Evolutionary conservation across 768 basidiomycete genomes (phyloP), one percentile per base, ranked within the genome.

Genomic region (Cystofilobasidium capitatum): DNA sequence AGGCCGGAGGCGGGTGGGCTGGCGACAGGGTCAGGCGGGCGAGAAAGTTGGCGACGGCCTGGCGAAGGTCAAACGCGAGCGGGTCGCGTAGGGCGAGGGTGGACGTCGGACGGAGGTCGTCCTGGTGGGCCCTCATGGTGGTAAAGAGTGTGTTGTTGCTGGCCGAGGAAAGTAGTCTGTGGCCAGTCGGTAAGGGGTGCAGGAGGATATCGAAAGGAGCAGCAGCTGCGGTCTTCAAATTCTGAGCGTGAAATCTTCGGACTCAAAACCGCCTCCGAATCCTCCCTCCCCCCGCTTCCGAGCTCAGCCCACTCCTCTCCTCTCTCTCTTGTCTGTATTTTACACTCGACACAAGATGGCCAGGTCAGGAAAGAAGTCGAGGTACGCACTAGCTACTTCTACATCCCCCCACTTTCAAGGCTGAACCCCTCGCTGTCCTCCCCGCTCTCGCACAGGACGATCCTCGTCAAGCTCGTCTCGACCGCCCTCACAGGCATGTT

Each of bases 401-500:
- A n/a, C n/a, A n/a, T n/a, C n/a, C n/a, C n/a, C n/a, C n/a, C n/a
- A n/a, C n/a, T 24, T 9, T 13, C 20, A 1, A 10, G 16, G 29
- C 3, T 31, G 29, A 26, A 14, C 29, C 29, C 2, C 51, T 31
- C 29, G 33, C 51, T 24, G 51, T 17, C 51, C 31, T 33, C 51
- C n/a, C 29, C 10, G 5, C 51, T 2, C 29, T 16, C 20, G 13
- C 47, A 24, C 73, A 91, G 91, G 75, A 90, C 88, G 2, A 76
- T 93, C 64, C 86, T 94, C 64, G 85, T 93, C 62, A 88, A 89
- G 58, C 82, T 94, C 71, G 85, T 93, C 68, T 93, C 91, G 17
- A 90, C 90, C 0, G 91, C 91, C 0, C 86, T 89, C 77, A 93
- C 91, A 0, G 91, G 91, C 14, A 91, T 83, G 79, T 92, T 92